These are phyloP conservation scores for Euclidium syriacum DNA, from an alignment of 345 rosid species.

Conservation along the genomic window DNA sequence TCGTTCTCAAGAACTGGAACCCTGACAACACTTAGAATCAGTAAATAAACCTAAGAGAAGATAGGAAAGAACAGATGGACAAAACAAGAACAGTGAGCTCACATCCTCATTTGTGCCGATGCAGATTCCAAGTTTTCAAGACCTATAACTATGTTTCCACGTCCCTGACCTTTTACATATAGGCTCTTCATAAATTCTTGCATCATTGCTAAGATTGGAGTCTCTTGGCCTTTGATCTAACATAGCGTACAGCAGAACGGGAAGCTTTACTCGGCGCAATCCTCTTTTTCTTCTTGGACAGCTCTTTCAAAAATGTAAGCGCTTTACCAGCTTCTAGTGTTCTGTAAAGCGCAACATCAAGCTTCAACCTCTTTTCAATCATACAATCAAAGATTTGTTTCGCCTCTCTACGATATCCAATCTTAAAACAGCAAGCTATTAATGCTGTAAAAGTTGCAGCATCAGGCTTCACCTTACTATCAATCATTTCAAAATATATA, in stretches of 20 bases:
- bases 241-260: slow-evolving; percentile 2
- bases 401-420: slow-evolving; percentile 31
- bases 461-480: slow-evolving; percentile 58
- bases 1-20: neutral
- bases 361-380: neutral
- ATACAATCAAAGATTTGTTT: neutral
- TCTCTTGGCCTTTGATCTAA: slow-evolving; percentile 23
- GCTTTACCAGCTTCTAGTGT: slow-evolving; percentile 28
- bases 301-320: slow-evolving; percentile 34
- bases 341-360: neutral
- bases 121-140: neutral
- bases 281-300: slow-evolving; percentile 32
- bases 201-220: neutral
- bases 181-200: neutral
- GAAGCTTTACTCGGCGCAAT: slow-evolving; percentile 26
- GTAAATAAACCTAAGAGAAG: neutral
- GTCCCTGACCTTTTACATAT: neutral
- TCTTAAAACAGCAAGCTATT: slow-evolving; percentile 36
- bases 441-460: slow-evolving; percentile 49
- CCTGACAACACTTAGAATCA: neutral
- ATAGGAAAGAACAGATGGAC: neutral
- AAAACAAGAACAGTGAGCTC: neutral
- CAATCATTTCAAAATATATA: slow-evolving; percentile 45
- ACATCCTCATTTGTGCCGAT: neutral
- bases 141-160: neutral